phyloP scores from a whole-genome alignment of 257 asterid species.

The Buddleja alternifolia region DNA sequence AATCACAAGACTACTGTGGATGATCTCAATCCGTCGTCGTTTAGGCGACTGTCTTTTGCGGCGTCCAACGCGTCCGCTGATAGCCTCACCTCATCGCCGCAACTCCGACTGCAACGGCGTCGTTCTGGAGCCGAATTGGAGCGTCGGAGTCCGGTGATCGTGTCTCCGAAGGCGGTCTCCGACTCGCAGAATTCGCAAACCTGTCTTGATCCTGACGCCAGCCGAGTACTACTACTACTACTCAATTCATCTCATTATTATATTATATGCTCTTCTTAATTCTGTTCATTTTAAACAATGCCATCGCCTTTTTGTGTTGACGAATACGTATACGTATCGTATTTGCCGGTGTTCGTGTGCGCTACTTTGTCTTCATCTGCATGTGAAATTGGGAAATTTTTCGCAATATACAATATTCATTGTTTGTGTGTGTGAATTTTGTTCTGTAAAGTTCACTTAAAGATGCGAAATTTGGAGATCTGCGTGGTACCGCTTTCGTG shows the following conservation, averaged over 20 bases:
- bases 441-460: conserved; percentile 2
- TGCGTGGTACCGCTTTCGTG: conserved; percentile 25
- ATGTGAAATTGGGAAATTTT: neutral
- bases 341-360: conserved; percentile 6
- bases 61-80: conserved; percentile 51
- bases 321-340: neutral
- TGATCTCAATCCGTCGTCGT: conserved; percentile 40
- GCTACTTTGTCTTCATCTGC: conserved; percentile 16
- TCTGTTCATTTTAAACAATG: conserved; percentile 1
- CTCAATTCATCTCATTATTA: conserved; percentile 11
- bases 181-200: conserved; percentile 94
- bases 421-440: neutral
- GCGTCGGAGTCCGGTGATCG: conserved; percentile 45
- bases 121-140: conserved; percentile 27
- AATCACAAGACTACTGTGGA: conserved; percentile 16
- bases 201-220: conserved; percentile 93
- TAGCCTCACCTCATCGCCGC: conserved; percentile 32
- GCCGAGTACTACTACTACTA: conserved; percentile 59
- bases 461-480: conserved; percentile 32
- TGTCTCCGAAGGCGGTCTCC: conserved; percentile 87
- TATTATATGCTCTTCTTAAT: neutral
- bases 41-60: conserved; percentile 55
- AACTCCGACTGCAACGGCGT: conserved; percentile 30
- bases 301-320: neutral
- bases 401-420: neutral